Base-by-base conservation (phyloP, 257 asterid genomes). In the Eucommia ulmoides region DNA sequence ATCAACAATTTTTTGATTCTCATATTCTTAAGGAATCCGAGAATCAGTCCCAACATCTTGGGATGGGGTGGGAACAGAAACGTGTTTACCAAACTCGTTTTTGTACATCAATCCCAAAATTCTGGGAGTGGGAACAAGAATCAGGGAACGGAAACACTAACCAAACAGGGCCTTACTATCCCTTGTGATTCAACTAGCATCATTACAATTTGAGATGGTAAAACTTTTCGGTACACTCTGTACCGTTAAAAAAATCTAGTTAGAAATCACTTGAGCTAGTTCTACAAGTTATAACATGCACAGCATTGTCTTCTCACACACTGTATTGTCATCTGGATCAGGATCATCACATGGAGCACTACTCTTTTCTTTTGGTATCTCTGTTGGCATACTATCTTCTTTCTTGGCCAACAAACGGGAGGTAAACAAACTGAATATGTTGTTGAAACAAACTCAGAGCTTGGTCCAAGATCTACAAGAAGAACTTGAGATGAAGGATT, bases 401-500 rank as follows among this genome's bases (percentile, higher is more conserved):
- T 58, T 71, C 55, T 41, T 74, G 68, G 76, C 61, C 26, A 69
- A 76, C 65, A 81, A 75, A 57, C 61, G 44, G 53, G 94, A 83
- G 72, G 60, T 65, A 26, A 78, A 75, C 44, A 75, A 76, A 55
- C 58, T 89, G 78, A 71, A 62, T 25, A 65, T 60, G 49, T 41
- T 74, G 74, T 63, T 89, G 79, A 80, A 65, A 73, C 88, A 76
- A 54, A 65, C 70, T 0, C 78, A 85, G 75, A 77, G 74, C 58
- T 78, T 89, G 63, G 94, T 83, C 59, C 86, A 80, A 60, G 98
- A 89, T 77, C 73, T 89, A 56, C 98, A 85, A 17, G 98, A 89
- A 44, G 96, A 89, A 64, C 91, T 89, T 53, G 93, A 86, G 59
- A 78, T 89, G 96, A 89, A 83, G 69, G 93, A 82, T 66, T 67